Evolutionary conservation across 2,329 filamentous ascomycete species (phyloP).

Genomic region (Fusarium sublunatum): DNA sequence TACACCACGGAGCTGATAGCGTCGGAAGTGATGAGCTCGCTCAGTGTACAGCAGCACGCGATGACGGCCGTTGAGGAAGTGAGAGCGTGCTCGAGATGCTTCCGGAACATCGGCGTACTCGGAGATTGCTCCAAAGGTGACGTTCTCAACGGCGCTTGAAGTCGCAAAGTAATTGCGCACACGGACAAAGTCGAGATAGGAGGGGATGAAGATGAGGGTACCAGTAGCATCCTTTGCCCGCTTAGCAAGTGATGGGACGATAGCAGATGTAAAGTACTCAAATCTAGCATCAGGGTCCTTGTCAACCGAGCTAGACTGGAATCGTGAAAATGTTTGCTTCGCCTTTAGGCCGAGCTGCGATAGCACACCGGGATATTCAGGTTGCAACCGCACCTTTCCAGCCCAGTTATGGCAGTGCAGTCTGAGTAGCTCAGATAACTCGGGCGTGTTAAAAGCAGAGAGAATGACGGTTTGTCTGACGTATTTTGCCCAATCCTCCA

Average conservation of each 20-base stretch:
- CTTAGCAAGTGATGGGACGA: slow-evolving; percentile 80
- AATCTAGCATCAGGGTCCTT: slow-evolving; percentile 89
- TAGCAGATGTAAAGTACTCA: slow-evolving; percentile 85
- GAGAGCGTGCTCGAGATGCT: slow-evolving; percentile 83
- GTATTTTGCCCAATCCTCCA: slow-evolving; percentile 84
- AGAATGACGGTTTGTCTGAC: slow-evolving; percentile 88
- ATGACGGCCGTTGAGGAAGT: slow-evolving; percentile 87
- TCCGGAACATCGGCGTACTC: slow-evolving; percentile 87
- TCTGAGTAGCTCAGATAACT: slow-evolving; percentile 83
- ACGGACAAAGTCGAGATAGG: slow-evolving; percentile 94
- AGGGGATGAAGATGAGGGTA: slow-evolving; percentile 88
- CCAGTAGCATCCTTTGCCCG: slow-evolving; percentile 73
- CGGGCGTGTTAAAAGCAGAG: slow-evolving; percentile 86
- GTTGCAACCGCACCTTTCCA: slow-evolving; percentile 80
- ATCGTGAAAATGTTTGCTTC: slow-evolving; percentile 90
- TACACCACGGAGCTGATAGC: slow-evolving; percentile 85
- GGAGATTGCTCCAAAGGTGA: slow-evolving; percentile 80
- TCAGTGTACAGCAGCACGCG: slow-evolving; percentile 90
- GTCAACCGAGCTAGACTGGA: slow-evolving; percentile 76
- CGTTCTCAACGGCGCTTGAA: slow-evolving; percentile 63
- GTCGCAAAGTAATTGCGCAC: slow-evolving; percentile 92
- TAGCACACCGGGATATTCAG: slow-evolving; percentile 76
- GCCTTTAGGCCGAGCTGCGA: slow-evolving; percentile 77
- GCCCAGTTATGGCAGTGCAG: slow-evolving; percentile 81
- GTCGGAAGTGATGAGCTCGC: slow-evolving; percentile 94